Evolutionary conservation across 2,329 filamentous ascomycete species (phyloP).

Genomic region (Hyphodiscus sp.): DNA sequence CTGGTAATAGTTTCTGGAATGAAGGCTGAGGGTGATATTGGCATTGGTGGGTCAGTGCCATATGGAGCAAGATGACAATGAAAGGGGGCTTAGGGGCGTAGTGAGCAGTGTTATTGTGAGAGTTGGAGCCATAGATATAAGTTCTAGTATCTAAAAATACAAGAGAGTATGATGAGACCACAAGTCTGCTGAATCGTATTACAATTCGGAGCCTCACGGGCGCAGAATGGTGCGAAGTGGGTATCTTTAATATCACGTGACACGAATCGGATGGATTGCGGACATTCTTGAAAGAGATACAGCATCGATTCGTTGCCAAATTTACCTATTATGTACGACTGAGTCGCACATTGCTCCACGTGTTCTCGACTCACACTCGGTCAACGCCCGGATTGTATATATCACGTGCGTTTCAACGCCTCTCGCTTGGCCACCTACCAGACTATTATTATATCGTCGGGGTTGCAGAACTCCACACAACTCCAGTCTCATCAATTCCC

Average conservation of each 20-base stretch:
- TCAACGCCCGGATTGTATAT: neutral
- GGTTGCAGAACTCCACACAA: neutral
- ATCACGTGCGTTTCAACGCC: neutral
- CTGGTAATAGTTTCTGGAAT: too few relatives aligned
- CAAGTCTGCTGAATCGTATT: neutral
- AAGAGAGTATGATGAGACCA: neutral
- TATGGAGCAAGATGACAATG: too few relatives aligned
- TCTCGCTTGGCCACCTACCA: neutral
- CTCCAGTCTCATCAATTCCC: neutral
- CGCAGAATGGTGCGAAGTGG: neutral
- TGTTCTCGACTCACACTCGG: neutral
- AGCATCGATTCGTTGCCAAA: neutral
- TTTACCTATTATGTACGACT: neutral
- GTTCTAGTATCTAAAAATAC: neutral
- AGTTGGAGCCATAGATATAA: neutral
- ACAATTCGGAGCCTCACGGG: neutral
- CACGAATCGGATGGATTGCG: neutral
- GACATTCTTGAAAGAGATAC: neutral
- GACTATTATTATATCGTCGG: neutral
- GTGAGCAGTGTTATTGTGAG: too few relatives aligned
- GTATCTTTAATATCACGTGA: neutral
- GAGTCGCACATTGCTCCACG: neutral
- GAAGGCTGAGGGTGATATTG: too few relatives aligned
- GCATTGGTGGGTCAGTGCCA: too few relatives aligned
- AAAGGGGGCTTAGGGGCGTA: too few relatives aligned